These are phyloP conservation scores for Chloris gayana DNA, from an alignment of 176 grass and related monocot genomes.

Conservation along the genomic window DNA sequence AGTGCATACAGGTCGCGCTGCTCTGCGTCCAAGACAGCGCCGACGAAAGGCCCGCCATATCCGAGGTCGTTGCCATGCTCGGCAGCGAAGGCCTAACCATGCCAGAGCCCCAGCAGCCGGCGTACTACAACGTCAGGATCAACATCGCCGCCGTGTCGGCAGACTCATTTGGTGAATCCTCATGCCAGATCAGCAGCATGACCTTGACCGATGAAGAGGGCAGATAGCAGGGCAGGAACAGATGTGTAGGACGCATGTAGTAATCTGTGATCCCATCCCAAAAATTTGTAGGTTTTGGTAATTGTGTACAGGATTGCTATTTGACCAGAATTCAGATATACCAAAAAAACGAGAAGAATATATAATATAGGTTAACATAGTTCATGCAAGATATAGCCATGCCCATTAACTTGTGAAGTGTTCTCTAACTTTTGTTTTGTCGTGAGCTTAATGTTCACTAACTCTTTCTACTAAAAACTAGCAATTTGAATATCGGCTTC, in stretches of 20 bases:
- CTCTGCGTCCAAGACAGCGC: constrained; percentile 66
- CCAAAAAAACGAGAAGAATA: constrained; percentile 3
- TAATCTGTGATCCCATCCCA: background rate
- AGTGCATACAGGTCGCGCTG: constrained; percentile 44
- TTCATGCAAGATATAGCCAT: constrained; percentile 13
- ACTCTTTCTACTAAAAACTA: too few relatives aligned
- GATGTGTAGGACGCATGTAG: background rate
- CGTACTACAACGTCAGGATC: constrained; percentile 61
- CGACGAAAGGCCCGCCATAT: constrained; percentile 47
- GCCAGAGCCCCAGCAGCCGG: constrained; percentile 49
- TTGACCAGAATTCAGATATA: background rate
- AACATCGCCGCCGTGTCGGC: constrained; percentile 17
- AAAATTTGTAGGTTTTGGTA: background rate
- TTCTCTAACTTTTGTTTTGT: too few relatives aligned
- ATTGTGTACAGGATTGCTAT: constrained; percentile 2
- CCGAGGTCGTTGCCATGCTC: constrained; percentile 47
- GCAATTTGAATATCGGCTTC: too few relatives aligned
- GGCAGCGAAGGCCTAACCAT: constrained; percentile 48
- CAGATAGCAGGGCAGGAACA: constrained; percentile 24
- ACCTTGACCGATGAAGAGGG: constrained; percentile 34
- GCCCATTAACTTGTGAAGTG: background rate
- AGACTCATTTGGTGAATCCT: constrained; percentile 25
- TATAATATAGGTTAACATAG: constrained; percentile 8
- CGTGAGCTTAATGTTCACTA: too few relatives aligned
- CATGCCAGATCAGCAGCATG: constrained; percentile 36